These are phyloP conservation scores for Phytopythium helicoides DNA, from an alignment of 352 stramenopile genomes.

Conservation along the genomic window DNA sequence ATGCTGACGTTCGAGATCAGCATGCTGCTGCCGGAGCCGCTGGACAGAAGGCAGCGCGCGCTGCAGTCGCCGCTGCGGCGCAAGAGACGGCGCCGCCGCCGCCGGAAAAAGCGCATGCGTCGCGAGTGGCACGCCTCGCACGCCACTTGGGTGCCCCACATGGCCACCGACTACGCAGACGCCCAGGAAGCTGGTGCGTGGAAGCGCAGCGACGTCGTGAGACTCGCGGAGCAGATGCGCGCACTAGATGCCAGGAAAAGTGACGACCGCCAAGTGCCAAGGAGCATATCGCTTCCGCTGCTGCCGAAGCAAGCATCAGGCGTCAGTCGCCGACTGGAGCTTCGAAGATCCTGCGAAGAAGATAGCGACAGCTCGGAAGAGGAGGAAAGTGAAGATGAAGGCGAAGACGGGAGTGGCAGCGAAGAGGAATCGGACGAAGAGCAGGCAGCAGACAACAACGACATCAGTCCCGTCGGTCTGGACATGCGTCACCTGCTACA, in stretches of 20 bases:
- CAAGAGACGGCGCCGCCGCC: constrained; percentile 19
- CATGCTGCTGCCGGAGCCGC: constrained; percentile 47
- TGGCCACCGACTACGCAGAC: constrained; percentile 11
- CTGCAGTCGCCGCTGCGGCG: constrained; percentile 49
- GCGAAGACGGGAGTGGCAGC: constrained; percentile 6
- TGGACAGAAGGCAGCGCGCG: constrained; percentile 46
- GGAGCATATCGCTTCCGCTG: constrained; percentile 4
- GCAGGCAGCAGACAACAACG: constrained; percentile 2
- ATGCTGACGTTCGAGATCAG: constrained; percentile 67
- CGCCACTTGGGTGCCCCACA: constrained; percentile 31
- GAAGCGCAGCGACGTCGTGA: neutral
- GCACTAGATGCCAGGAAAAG: neutral
- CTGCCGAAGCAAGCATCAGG: neutral
- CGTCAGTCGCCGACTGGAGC: neutral
- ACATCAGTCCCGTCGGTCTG: neutral
- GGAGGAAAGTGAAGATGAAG: constrained; percentile 7
- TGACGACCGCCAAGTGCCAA: too few relatives aligned
- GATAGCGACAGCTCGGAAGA: constrained; percentile 2
- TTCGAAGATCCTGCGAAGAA: neutral
- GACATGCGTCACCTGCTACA: too few relatives aligned
- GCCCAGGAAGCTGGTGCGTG: constrained; percentile 4
- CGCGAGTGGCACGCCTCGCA: constrained; percentile 34
- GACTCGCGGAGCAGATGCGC: constrained; percentile 6
- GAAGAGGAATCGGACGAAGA: constrained; percentile 8
- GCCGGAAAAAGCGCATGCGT: constrained; percentile 9